Conservation (phyloP, 2,329 filamentous ascomycete genomes). For the Colletotrichum gloeosporioides region DNA sequence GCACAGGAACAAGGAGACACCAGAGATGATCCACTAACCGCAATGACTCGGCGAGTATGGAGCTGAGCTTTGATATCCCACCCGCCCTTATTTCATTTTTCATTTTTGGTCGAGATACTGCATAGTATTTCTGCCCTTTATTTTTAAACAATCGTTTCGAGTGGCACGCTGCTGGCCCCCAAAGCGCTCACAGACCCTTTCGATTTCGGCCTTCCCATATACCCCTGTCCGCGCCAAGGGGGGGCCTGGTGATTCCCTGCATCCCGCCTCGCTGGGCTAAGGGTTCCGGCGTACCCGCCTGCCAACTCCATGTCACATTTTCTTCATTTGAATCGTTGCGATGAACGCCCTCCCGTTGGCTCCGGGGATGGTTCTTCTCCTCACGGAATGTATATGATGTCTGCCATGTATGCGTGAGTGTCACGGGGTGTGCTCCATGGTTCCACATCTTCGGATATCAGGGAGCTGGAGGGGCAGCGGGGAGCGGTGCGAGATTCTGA, state of each 20-base stretch:
- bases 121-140: not conserved
- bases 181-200: not conserved
- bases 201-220: not conserved
- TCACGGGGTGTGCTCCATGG: not conserved
- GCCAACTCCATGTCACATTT: not conserved
- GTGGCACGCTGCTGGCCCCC: not conserved
- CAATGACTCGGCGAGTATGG: not conserved
- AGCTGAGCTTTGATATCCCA: not conserved
- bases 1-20: not conserved
- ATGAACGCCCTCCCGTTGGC: not conserved
- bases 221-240: not conserved
- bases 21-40: too few species aligned
- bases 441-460: not conserved
- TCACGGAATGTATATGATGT: not conserved
- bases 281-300: slow-evolving; percentile 3
- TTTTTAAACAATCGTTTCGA: not conserved
- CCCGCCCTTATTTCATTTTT: not conserved
- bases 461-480: not conserved
- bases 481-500: not conserved
- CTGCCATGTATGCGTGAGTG: not conserved
- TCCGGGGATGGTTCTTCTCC: not conserved
- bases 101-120: not conserved
- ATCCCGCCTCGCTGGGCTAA: not conserved
- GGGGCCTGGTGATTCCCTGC: not conserved
- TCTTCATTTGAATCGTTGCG: not conserved